Base-by-base conservation (phyloP, 306 rosid genomes). In the Castanea crenata region DNA sequence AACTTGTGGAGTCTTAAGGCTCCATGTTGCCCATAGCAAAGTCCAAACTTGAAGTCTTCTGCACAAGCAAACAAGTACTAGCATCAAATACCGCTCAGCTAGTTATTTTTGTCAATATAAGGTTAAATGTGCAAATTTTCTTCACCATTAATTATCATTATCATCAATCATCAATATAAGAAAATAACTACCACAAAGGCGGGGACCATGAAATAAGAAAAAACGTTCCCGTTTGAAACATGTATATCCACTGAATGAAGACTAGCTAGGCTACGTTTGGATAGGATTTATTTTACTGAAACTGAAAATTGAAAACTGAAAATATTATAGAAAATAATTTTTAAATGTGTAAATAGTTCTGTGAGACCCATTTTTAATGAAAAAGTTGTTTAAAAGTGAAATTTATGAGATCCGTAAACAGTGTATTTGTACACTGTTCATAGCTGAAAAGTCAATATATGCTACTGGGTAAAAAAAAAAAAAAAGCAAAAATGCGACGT, bases 61-160 rank as follows among this genome's bases (percentile, higher is more conserved):
- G 82, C 41, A 19, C 57, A 78, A 61, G 58, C 70, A 83, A 64
- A 78, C 80, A 69, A 83, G 69, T 10, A 35, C 27, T 19, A 38
- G 8, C 58, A 59, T 46, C 73, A 76, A 81, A 76, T 58, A 51
- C 51, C 13, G 35, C 27, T 34, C 78, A 75, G 49, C 44, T 49
- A 68, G 71, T 3, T 3, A 6, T 65, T 58, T 58, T 5, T 12
- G 21, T 21, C 16, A 1, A 4, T 21, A 10, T 58, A 58, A 20
- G 6, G 9, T 49, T 49, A 10, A 49, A 11, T 61, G 1, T 25
- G 6, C 34, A 25, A 25, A 10, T 61, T 61, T 65, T 65, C 16
- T 34, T 41, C 6, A 34, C n/a, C 25, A 55, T 56, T 49, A 49
- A 12, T 49, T 18, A 3, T 46, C 54, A 71, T 23, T 32, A n/a